Evolutionary conservation across 2,329 filamentous ascomycete species (phyloP).

Genomic region (Xylariomycetidae sp.): DNA sequence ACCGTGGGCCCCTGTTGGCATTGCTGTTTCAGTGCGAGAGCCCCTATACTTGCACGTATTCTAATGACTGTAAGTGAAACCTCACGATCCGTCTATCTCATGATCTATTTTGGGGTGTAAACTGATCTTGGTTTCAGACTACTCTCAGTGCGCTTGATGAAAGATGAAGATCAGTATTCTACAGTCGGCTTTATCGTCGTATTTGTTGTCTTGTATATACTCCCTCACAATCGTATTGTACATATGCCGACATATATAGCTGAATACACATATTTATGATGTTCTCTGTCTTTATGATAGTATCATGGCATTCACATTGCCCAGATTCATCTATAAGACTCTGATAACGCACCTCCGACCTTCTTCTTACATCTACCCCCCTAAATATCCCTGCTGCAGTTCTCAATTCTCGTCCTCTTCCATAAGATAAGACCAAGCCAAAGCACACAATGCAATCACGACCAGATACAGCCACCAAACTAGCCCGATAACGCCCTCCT

Average conservation of each 20-base stretch:
- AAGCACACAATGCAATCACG: constrained; percentile 19
- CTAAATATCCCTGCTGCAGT: too few species aligned
- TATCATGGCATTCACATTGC: not conserved
- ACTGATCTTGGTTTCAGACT: not conserved
- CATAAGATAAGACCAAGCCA: constrained; percentile 23
- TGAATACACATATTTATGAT: not conserved
- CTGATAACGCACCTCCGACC: not conserved
- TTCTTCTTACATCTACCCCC: not conserved
- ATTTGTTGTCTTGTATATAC: not conserved
- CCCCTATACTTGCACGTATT: constrained; percentile 3
- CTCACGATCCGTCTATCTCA: not conserved
- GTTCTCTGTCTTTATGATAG: not conserved
- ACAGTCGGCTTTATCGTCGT: too few species aligned
- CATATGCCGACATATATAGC: not conserved
- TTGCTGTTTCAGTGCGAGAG: constrained; percentile 2
- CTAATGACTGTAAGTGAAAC: constrained; percentile 5
- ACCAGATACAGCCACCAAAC: constrained; percentile 28
- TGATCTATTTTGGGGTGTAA: too few species aligned
- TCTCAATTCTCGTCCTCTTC: constrained; percentile 10
- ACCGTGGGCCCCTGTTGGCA: not conserved
- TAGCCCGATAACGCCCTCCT: constrained; percentile 20
- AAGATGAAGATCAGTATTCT: not conserved
- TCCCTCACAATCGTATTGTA: not conserved
- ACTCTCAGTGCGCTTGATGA: not conserved
- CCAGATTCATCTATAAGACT: not conserved